Evolutionary conservation across 306 rosid species (phyloP).

Genomic region (Comarum palustre): DNA sequence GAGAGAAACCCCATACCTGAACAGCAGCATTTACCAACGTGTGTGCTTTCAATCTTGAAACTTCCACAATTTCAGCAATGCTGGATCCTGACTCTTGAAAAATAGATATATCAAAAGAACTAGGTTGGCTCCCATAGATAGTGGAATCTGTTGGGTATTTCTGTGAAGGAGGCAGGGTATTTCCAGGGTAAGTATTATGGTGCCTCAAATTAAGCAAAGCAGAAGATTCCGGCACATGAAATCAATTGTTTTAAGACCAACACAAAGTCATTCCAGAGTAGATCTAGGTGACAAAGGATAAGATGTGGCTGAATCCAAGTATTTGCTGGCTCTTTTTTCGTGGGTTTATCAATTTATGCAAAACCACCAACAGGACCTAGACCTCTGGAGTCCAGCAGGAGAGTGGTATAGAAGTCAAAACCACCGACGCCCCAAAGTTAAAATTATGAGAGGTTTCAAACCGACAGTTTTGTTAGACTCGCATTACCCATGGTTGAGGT

Average conservation of each 20-base stretch:
- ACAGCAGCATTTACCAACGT: slow-evolving; percentile 78
- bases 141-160: slow-evolving; percentile 43
- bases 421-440: not conserved
- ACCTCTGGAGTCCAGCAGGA: not conserved
- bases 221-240: slow-evolving; percentile 65
- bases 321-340: not conserved
- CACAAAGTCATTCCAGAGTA: slow-evolving; percentile 22
- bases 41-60: slow-evolving; percentile 63
- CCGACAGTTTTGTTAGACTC: not conserved
- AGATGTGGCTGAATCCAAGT: not conserved
- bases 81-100: slow-evolving; percentile 58
- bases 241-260: slow-evolving; percentile 27
- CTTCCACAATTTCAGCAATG: slow-evolving; percentile 60
- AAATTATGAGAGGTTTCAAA: not conserved
- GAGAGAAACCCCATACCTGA: slow-evolving; percentile 48
- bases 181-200: slow-evolving; percentile 60
- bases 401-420: slow-evolving; percentile 4
- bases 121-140: slow-evolving; percentile 37
- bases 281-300: slow-evolving; percentile 11
- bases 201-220: slow-evolving; percentile 70
- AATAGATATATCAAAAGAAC: slow-evolving; percentile 40
- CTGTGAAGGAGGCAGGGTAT: slow-evolving; percentile 48
- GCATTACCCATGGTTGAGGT: not conserved
- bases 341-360: not conserved
- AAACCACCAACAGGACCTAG: not conserved